These are phyloP conservation scores for Madurella mycetomatis DNA, from an alignment of 2,329 filamentous ascomycete species.

Conservation along the genomic window DNA sequence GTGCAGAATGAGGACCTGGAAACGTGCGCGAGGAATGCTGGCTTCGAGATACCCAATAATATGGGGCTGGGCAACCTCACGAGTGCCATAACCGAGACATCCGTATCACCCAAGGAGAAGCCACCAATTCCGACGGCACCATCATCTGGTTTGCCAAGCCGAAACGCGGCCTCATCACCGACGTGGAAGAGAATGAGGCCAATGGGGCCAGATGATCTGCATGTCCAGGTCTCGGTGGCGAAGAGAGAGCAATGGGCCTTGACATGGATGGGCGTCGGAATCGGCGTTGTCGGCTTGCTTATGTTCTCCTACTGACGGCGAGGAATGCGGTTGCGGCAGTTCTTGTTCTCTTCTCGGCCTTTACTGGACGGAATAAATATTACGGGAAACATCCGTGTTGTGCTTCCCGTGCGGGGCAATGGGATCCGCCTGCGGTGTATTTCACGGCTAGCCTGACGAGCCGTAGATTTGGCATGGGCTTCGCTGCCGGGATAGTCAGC, in stretches of 20 bases:
- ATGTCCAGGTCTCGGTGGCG: conserved; percentile 14
- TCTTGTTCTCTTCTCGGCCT: neutral
- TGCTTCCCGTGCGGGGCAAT: neutral
- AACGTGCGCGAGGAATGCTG: conserved; percentile 31
- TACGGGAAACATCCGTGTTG: too few relatives aligned
- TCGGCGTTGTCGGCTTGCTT: conserved; percentile 26
- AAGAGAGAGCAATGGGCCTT: conserved; percentile 25
- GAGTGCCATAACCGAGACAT: neutral
- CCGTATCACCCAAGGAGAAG: neutral
- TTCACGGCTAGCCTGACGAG: neutral
- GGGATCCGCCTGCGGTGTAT: neutral
- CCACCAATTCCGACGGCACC: neutral
- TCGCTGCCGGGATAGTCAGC: neutral
- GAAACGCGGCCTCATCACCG: neutral
- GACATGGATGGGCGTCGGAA: conserved; percentile 25
- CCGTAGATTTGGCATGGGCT: neutral
- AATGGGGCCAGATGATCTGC: neutral
- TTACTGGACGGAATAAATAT: neutral
- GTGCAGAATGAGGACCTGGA: conserved; percentile 32
- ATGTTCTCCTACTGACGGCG: conserved; percentile 28
- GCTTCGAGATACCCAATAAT: conserved; percentile 1
- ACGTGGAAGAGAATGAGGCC: neutral
- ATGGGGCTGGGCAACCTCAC: neutral
- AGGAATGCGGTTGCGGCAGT: neutral
- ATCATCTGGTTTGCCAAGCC: neutral